Conservation (phyloP, 495 filamentous ascomycete genomes). For the Aspergillus ostianus region DNA sequence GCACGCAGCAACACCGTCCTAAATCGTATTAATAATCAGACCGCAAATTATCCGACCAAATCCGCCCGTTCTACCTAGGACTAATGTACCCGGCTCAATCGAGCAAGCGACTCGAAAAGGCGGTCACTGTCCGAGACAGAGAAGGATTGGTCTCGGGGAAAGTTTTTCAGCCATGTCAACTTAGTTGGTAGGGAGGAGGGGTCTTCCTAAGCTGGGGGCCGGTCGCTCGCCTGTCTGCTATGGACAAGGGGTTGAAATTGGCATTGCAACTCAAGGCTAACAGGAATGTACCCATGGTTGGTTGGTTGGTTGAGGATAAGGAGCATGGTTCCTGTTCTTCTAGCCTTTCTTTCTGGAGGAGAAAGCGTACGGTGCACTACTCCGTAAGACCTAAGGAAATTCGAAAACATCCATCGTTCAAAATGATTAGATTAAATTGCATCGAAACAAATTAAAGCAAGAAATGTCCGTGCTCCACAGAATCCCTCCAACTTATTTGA, state of each 20-base stretch:
- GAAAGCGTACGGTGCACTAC: not conserved
- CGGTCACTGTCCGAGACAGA: conserved; percentile 19
- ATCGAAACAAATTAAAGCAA: not conserved
- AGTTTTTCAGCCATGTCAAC: not conserved
- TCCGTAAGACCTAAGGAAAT: not conserved
- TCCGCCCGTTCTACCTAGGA: not conserved
- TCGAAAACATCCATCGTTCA: no score
- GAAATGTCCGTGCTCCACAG: not conserved
- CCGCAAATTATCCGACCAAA: not conserved
- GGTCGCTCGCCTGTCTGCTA: no score
- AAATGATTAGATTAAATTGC: not conserved
- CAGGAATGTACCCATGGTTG: not conserved
- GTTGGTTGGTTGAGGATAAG: no score
- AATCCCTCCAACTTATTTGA: no score
- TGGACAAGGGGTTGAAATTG: not conserved
- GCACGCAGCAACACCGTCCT: no score
- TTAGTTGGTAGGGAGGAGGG: not conserved
- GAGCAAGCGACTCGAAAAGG: conserved; percentile 15
- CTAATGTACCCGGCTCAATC: conserved; percentile 15
- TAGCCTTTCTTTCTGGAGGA: no score
- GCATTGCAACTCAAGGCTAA: not conserved
- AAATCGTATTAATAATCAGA: conserved; percentile 4
- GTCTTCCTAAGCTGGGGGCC: not conserved
- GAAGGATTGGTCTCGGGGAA: conserved; percentile 13
- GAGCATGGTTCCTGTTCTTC: no score